phyloP scores from a whole-genome alignment of 495 filamentous ascomycete genomes.

The Xylaria intraflava region DNA sequence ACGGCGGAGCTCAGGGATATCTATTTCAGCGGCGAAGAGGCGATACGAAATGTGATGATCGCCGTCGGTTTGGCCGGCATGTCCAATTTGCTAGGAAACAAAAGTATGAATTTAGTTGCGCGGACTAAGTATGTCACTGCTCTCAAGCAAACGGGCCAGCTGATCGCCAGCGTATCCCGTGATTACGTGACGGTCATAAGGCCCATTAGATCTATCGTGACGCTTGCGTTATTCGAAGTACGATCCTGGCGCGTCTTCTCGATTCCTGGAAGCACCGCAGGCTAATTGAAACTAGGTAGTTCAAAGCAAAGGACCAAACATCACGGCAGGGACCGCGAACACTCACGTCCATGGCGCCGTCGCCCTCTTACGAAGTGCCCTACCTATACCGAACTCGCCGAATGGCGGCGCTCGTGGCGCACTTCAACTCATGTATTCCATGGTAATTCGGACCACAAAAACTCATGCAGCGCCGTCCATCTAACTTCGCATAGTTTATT shows the following conservation, averaged over 20 bases:
- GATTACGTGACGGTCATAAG: slow-evolving; percentile 14
- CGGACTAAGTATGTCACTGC: slow-evolving; percentile 39
- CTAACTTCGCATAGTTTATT: slow-evolving; percentile 26
- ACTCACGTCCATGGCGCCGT: slow-evolving; percentile 42
- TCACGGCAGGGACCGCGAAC: slow-evolving; percentile 28
- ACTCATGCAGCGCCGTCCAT: background rate
- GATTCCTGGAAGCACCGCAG: background rate
- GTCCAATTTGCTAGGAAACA: slow-evolving; percentile 39
- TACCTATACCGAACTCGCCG: slow-evolving; percentile 22
- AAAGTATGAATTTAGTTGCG: slow-evolving; percentile 31
- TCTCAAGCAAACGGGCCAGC: slow-evolving; percentile 29
- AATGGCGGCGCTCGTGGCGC: slow-evolving; percentile 29
- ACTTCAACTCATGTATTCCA: slow-evolving; percentile 39
- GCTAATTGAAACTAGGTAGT: slow-evolving; percentile 25
- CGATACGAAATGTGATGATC: slow-evolving; percentile 41
- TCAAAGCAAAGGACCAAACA: slow-evolving; percentile 25
- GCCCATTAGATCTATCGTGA: slow-evolving; percentile 23
- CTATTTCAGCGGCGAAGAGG: slow-evolving; percentile 22
- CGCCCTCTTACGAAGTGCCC: slow-evolving; percentile 32
- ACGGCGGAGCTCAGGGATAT: slow-evolving; percentile 18
- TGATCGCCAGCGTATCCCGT: slow-evolving; percentile 22
- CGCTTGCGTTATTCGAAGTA: slow-evolving; percentile 45
- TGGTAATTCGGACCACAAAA: slow-evolving; percentile 19
- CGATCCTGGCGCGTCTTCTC: background rate
- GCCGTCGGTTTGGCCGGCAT: slow-evolving; percentile 45